phyloP scores from a whole-genome alignment of 2,329 filamentous ascomycete species.

The Penicillium concentricum region DNA sequence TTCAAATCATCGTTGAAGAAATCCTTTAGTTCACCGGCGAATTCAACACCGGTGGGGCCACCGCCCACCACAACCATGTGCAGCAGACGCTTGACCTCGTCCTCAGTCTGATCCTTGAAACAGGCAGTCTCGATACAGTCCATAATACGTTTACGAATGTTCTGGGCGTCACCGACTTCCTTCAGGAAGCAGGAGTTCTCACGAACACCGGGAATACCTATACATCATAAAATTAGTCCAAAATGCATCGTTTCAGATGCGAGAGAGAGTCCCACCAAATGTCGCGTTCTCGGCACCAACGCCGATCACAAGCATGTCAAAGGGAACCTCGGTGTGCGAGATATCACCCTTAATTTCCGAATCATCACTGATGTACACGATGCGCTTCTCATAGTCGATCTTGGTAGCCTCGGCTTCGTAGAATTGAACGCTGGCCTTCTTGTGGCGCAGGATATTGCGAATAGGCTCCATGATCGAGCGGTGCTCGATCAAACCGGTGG shows the following conservation, averaged over 20 bases:
- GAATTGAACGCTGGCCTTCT: constrained; percentile 89
- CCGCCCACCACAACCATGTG: constrained; percentile 97
- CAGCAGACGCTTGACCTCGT: constrained; percentile 88
- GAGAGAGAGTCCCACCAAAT: constrained; percentile 63
- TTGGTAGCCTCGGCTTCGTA: constrained; percentile 97
- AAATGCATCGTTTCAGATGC: constrained; percentile 10
- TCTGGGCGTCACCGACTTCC: constrained; percentile 94
- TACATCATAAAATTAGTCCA: neutral
- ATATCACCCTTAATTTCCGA: constrained; percentile 87
- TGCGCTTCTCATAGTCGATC: constrained; percentile 87
- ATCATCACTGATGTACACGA: constrained; percentile 85
- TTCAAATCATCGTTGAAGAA: constrained; percentile 98
- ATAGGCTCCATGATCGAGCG: constrained; percentile 99
- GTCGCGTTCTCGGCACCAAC: constrained; percentile 98
- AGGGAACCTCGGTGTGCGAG: constrained; percentile 82
- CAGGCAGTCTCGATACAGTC: constrained; percentile 98
- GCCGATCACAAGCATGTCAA: constrained; percentile 97
- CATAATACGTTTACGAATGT: constrained; percentile 98
- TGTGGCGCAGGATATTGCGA: constrained; percentile 91
- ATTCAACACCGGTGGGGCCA: constrained; percentile 95
- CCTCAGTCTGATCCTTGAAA: constrained; percentile 89
- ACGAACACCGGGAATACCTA: constrained; percentile 82
- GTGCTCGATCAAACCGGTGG: constrained; percentile 95
- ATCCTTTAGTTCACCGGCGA: constrained; percentile 95
- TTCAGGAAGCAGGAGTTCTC: constrained; percentile 98